Base-by-base conservation (phyloP, 371 early-diverging fungal species). In the Mycotypha africana region DNA sequence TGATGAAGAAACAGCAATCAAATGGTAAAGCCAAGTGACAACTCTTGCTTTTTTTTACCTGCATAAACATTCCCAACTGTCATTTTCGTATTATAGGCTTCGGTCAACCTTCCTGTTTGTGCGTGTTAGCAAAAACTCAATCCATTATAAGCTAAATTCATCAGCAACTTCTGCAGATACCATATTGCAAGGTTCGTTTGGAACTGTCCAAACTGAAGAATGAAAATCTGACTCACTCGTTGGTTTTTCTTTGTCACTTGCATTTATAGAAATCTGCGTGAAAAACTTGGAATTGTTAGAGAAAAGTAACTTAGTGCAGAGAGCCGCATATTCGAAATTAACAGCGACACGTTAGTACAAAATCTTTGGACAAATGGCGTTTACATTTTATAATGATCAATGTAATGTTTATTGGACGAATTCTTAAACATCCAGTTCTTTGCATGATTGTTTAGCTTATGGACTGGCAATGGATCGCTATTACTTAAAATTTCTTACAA, bases 61-160 rank as follows among this genome's bases (percentile, higher is more conserved):
- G 14, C 20, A 19, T 34, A 10, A 16, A 4, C 16, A 36, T 17
- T 26, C 26, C 34, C 20, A 33, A n/a, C n/a, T n/a, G n/a, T n/a
- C n/a, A n/a, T n/a, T n/a, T n/a, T 25, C 32, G 21, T 30, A 10
- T 40, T 23, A 31, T 46, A 82, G 84, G 88, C 60, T 90, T 9
- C 74, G 75, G 30, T 84, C 88, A 0, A 81, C 91, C 0, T 91
- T 86, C 60, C 58, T 91, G 3, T 84, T 84, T 57, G 70, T 86
- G 4, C 62, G 91, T 6, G 70, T 82, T 23, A 48, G 62, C 32
- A 69, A 74, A 48, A 88, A 86, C 44, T 84, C 88, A 0, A 20
- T 38, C 0, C 55, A 78, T 36, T 91, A 91, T 49, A 67, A 70
- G 25, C 36, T 83, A 15, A 54, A 60, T 2, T 30, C 57, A 11